Evolutionary conservation across 1,284 basidiomycete genomes (phyloP).

Genomic region (Trametes hirsuta): DNA sequence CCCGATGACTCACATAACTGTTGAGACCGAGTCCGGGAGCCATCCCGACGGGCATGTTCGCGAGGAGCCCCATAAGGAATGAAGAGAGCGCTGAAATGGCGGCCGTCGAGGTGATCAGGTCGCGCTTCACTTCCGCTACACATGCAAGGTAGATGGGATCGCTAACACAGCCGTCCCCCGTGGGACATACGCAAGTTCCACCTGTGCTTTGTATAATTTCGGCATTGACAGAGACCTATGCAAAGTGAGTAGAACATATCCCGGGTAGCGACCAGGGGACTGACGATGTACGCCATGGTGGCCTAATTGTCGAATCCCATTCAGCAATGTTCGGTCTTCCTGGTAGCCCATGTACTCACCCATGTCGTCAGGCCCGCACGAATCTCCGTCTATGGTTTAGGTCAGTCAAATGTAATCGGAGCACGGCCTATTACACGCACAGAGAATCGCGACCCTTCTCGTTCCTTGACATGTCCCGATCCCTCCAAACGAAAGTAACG

Average conservation of each 20-base stretch:
- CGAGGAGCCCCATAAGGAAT: conserved; percentile 81
- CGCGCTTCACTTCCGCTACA: conserved; percentile 66
- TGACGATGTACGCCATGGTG: conserved; percentile 70
- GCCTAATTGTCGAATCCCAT: conserved; percentile 41
- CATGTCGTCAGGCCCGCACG: conserved; percentile 85
- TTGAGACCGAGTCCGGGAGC: conserved; percentile 83
- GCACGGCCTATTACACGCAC: conserved; percentile 42
- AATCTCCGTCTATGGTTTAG: conserved; percentile 63
- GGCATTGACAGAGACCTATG: conserved; percentile 83
- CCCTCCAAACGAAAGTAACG: conserved; percentile 87
- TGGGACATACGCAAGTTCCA: conserved; percentile 79
- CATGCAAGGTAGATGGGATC: conserved; percentile 69
- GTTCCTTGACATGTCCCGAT: conserved; percentile 75
- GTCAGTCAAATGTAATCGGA: not conserved
- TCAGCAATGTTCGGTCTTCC: conserved; percentile 1
- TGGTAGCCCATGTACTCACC: conserved; percentile 44
- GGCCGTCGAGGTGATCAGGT: conserved; percentile 80
- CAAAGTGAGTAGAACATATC: not conserved
- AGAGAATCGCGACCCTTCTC: conserved; percentile 76
- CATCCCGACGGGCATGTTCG: conserved; percentile 85
- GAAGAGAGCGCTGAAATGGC: conserved; percentile 78
- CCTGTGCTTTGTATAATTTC: conserved; percentile 78
- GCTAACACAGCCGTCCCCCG: conserved; percentile 51
- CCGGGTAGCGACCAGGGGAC: conserved; percentile 17
- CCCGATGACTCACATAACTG: conserved; percentile 60